Conservation (phyloP, 352 stramenopile species). For the Globisporangium paroecandrum region DNA sequence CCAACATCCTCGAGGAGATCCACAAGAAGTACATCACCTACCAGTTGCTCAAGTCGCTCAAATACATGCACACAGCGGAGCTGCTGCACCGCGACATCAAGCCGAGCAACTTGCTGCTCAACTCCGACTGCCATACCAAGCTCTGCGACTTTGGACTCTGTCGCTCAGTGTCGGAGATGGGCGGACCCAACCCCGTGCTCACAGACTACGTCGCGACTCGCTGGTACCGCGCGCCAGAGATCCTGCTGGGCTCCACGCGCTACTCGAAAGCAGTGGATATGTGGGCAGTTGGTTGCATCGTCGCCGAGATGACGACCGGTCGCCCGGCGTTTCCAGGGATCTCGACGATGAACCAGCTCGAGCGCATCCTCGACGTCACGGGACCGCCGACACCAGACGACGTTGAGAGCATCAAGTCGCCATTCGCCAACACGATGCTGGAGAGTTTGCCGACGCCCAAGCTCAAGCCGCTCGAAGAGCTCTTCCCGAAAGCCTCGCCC, state of each 20-base stretch:
- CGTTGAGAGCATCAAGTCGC: constrained; percentile 90
- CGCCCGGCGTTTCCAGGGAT: constrained; percentile 92
- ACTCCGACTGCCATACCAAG: constrained; percentile 93
- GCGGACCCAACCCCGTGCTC: constrained; percentile 77
- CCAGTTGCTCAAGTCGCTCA: constrained; percentile 94
- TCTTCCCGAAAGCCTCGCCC: constrained; percentile 85
- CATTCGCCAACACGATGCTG: constrained; percentile 92
- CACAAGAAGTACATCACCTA: constrained; percentile 98
- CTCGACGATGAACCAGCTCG: constrained; percentile 96
- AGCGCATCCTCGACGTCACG: constrained; percentile 95
- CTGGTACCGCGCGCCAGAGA: constrained; percentile 95
- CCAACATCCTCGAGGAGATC: constrained; percentile 94
- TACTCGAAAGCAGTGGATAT: constrained; percentile 95
- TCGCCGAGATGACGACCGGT: constrained; percentile 92
- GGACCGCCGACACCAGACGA: constrained; percentile 87
- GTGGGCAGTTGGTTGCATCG: constrained; percentile 92
- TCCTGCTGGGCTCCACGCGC: constrained; percentile 90
- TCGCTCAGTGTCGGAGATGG: constrained; percentile 86
- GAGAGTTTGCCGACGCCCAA: constrained; percentile 83
- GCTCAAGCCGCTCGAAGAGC: constrained; percentile 72
- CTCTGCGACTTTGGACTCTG: constrained; percentile 97
- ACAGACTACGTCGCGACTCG: constrained; percentile 96
- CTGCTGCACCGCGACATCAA: constrained; percentile 97
- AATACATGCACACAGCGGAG: constrained; percentile 95
- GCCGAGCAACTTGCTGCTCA: constrained; percentile 94